Evolutionary conservation across 352 stramenopile genomes (phyloP).

Genomic region (Salisapilia sapeloensis): DNA sequence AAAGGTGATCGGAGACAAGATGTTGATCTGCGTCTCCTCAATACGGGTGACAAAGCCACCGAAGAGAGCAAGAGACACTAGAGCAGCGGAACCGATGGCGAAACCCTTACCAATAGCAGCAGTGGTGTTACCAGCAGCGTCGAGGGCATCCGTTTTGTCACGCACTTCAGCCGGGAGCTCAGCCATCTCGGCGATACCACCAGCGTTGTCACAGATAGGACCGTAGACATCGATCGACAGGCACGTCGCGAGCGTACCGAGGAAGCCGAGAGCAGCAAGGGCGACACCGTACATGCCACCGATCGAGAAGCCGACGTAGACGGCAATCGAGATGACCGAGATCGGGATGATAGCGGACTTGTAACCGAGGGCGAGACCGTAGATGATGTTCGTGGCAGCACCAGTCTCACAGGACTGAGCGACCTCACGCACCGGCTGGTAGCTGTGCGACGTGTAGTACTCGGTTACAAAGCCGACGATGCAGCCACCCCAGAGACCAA

Average conservation of each 20-base stretch:
- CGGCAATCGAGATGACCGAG: constrained; percentile 92
- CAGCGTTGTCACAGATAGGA: constrained; percentile 98
- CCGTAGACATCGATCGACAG: constrained; percentile 99
- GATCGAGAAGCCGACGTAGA: constrained; percentile 95
- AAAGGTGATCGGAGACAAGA: constrained; percentile 96
- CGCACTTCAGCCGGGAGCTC: constrained; percentile 93
- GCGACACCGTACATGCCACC: constrained; percentile 95
- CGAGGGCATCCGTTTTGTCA: constrained; percentile 98
- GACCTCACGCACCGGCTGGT: constrained; percentile 92
- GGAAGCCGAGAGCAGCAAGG: constrained; percentile 96
- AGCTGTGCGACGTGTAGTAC: constrained; percentile 98
- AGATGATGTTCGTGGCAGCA: constrained; percentile 99
- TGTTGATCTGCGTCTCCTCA: constrained; percentile 91
- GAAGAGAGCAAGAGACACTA: constrained; percentile 97
- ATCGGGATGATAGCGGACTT: constrained; percentile 99
- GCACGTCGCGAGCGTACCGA: constrained; percentile 95
- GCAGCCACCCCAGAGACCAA: constrained; percentile 94
- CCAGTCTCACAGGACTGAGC: constrained; percentile 96
- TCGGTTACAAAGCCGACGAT: constrained; percentile 98
- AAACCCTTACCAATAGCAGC: constrained; percentile 99
- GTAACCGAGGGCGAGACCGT: constrained; percentile 98
- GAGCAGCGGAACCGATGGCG: constrained; percentile 96
- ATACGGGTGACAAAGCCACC: constrained; percentile 97
- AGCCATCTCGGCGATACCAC: constrained; percentile 98
- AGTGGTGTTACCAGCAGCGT: constrained; percentile 98